Conservation (phyloP, 31 red algal species). For the Asparagopsis taxiformis region DNA sequence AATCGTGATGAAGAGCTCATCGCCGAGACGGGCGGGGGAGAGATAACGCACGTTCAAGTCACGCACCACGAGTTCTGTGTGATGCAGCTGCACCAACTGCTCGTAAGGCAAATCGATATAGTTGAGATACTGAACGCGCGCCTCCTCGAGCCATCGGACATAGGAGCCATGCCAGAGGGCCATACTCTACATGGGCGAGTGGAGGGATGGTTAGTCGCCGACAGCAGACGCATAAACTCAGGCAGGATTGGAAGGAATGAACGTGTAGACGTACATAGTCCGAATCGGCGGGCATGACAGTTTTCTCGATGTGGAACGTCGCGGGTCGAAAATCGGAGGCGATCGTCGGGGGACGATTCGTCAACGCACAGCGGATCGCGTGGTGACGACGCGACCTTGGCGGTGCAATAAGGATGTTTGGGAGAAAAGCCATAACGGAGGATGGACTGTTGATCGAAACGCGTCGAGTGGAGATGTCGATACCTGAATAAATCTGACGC, state of each 20-base stretch:
- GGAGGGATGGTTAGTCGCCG: not conserved
- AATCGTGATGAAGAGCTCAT: slow-evolving; percentile 14
- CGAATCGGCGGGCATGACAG: slow-evolving; percentile 21
- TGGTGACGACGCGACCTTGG: no score
- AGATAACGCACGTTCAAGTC: slow-evolving; percentile 15
- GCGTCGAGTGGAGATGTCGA: no score
- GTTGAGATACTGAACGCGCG: slow-evolving; percentile 7
- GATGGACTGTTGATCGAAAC: no score
- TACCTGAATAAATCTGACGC: no score
- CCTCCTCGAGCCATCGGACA: slow-evolving; percentile 25
- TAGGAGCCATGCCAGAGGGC: slow-evolving; percentile 46
- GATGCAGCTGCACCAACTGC: not conserved
- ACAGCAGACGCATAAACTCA: not conserved
- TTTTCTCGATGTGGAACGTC: slow-evolving; percentile 16
- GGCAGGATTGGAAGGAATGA: not conserved
- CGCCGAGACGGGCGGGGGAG: slow-evolving; percentile 18
- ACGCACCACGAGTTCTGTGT: slow-evolving; percentile 18
- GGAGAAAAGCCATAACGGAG: no score
- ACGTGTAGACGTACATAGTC: slow-evolving; percentile 15
- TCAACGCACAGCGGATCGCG: no score
- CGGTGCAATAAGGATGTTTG: no score
- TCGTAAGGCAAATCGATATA: not conserved
- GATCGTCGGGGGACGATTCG: not conserved
- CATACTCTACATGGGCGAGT: slow-evolving; percentile 2
- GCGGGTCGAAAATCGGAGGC: no score